Percentiles rank a stretch among this genome's conserved stretches.
Evolutionary conservation across 768 basidiomycete species (phyloP).

Genomic region (Suillus spraguei): DNA sequence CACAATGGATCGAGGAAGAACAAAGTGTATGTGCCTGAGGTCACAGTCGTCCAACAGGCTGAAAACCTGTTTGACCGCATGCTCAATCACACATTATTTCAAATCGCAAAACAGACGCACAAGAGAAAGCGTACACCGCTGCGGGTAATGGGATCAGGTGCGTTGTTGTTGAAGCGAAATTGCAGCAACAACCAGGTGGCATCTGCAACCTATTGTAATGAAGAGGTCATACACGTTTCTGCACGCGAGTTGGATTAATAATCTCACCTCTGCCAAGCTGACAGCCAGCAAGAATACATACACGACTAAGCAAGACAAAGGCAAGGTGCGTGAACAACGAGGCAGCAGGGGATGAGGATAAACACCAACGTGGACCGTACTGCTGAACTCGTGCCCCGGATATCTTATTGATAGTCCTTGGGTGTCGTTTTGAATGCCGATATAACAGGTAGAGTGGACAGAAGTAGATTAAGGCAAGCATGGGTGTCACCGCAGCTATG

Average conservation of each 20-base stretch:
- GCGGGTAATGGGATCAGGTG: constrained; percentile 47
- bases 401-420: constrained; percentile 51
- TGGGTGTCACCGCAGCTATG: constrained; percentile 37
- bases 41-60: constrained; percentile 62
- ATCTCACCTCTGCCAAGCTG: constrained; percentile 49
- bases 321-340: constrained; percentile 22
- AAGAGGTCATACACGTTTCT: constrained; percentile 10
- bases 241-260: not conserved
- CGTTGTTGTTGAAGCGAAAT: constrained; percentile 53
- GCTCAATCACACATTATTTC: constrained; percentile 11
- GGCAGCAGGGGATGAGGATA: constrained; percentile 3
- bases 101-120: constrained; percentile 36
- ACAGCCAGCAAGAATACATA: constrained; percentile 53
- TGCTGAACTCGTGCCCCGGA: constrained; percentile 48
- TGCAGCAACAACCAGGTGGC: constrained; percentile 63
- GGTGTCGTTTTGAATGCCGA: constrained; percentile 46
- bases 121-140: constrained; percentile 49
- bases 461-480: constrained; percentile 48
- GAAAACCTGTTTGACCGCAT: constrained; percentile 44
- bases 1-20: constrained; percentile 63
- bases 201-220: constrained; percentile 45
- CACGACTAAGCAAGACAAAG: constrained; percentile 35
- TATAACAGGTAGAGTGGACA: constrained; percentile 52
- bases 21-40: constrained; percentile 52
- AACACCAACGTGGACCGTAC: constrained; percentile 53